Evolutionary conservation across 1,284 basidiomycete species (phyloP).

Genomic region (Phlebopus sp.): DNA sequence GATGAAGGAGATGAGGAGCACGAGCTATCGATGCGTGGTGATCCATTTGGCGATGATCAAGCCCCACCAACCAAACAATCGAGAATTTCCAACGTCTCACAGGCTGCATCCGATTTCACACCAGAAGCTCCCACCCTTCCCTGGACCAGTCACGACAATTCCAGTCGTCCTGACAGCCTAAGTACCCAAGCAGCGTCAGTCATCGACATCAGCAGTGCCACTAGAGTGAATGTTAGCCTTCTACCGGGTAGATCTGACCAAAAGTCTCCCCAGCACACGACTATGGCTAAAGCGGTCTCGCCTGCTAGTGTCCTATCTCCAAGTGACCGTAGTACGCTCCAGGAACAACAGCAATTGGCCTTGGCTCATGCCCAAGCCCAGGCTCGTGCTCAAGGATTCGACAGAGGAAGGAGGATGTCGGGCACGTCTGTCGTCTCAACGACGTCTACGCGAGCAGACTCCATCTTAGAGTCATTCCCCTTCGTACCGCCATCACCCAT

Average conservation of each 20-base stretch:
- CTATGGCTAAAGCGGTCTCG: slow-evolving; percentile 57
- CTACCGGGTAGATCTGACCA: slow-evolving; percentile 35
- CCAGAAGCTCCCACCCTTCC: slow-evolving; percentile 38
- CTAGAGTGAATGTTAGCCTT: slow-evolving; percentile 60
- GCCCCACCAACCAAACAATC: slow-evolving; percentile 41
- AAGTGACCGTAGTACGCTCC: slow-evolving; percentile 38
- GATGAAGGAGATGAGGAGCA: slow-evolving; percentile 50
- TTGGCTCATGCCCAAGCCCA: slow-evolving; percentile 54
- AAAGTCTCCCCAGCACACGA: slow-evolving; percentile 52
- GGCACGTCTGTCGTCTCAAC: slow-evolving; percentile 62
- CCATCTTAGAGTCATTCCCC: slow-evolving; percentile 79
- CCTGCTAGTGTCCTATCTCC: slow-evolving; percentile 34
- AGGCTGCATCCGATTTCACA: slow-evolving; percentile 34
- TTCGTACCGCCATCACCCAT: slow-evolving; percentile 84
- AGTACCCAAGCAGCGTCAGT: slow-evolving; percentile 62
- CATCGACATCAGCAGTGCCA: slow-evolving; percentile 61
- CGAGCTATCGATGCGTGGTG: slow-evolving; percentile 31
- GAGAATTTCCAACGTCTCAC: slow-evolving; percentile 41
- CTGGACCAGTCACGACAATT: slow-evolving; percentile 37
- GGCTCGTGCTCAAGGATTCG: slow-evolving; percentile 51
- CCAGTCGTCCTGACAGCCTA: slow-evolving; percentile 56
- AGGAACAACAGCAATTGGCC: slow-evolving; percentile 62
- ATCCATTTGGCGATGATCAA: slow-evolving; percentile 69
- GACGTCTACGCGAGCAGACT: slow-evolving; percentile 70
- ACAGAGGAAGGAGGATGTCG: slow-evolving; percentile 50